Percentiles rank a stretch among this genome's conserved stretches.
Evolutionary conservation across 192 early-diverging fungal genomes (phyloP).

Genomic region (Piromyces sp.): DNA sequence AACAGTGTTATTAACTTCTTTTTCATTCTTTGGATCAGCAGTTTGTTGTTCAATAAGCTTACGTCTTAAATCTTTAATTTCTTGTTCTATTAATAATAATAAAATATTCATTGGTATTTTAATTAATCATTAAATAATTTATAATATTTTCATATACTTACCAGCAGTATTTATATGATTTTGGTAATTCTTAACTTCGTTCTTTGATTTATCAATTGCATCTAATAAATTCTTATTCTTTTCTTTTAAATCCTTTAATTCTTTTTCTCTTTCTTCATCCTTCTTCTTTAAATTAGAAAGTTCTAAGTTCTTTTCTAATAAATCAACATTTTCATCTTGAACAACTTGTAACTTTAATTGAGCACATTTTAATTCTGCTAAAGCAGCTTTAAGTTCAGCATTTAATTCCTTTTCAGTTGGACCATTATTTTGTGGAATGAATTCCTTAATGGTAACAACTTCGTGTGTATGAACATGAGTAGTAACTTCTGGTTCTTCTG

Average conservation of each 20-base stretch:
- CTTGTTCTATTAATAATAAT: background rate
- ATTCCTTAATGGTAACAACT: background rate
- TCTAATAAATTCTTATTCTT: background rate
- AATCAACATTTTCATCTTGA: background rate
- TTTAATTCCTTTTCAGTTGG: background rate
- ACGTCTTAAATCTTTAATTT: background rate
- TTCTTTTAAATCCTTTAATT: background rate
- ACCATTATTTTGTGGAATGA: background rate
- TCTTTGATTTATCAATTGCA: background rate
- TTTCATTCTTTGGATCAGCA: background rate
- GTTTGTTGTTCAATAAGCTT: background rate
- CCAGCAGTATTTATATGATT: background rate
- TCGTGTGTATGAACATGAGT: background rate
- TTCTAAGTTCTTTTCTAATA: background rate
- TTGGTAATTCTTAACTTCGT: background rate
- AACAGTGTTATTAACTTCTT: background rate
- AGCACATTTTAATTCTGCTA: background rate
- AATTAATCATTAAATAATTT: background rate
- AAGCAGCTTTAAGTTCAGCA: background rate
- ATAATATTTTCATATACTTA: background rate
- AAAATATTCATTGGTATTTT: no score
- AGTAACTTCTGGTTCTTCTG: background rate
- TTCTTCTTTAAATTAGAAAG: background rate
- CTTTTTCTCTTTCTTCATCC: background rate
- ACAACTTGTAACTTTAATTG: background rate